phyloP scores from a whole-genome alignment of 768 basidiomycete genomes.

The Boletellus ananas region DNA sequence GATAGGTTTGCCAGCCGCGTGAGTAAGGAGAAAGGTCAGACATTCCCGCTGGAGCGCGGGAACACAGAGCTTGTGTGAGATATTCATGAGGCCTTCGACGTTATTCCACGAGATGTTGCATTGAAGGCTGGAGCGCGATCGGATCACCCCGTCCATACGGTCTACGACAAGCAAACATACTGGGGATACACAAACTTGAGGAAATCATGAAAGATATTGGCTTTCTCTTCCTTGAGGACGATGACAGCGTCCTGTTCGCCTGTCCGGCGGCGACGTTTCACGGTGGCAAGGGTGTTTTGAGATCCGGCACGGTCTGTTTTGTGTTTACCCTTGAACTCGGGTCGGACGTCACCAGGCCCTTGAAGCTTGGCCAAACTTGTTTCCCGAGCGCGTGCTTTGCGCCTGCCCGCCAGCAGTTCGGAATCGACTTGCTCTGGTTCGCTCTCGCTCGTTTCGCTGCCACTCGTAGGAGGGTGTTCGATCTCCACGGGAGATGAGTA shows the following conservation, averaged over 20 bases:
- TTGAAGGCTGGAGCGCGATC: slow-evolving; percentile 52
- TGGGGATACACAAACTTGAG: slow-evolving; percentile 92
- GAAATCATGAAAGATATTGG: slow-evolving; percentile 88
- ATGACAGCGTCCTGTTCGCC: slow-evolving; percentile 78
- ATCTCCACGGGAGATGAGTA: slow-evolving; percentile 40
- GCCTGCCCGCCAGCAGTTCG: slow-evolving; percentile 11
- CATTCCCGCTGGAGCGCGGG: slow-evolving; percentile 79
- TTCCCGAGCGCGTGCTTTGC: slow-evolving; percentile 41
- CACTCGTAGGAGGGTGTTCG: slow-evolving; percentile 34
- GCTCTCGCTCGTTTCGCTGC: slow-evolving; percentile 35
- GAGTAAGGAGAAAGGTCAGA: slow-evolving; percentile 82
- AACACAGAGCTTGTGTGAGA: slow-evolving; percentile 85
- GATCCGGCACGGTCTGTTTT: slow-evolving; percentile 16
- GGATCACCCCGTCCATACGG: not conserved
- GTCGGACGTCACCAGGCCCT: slow-evolving; percentile 26
- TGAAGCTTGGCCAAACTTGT: slow-evolving; percentile 62
- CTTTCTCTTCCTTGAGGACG: slow-evolving; percentile 86
- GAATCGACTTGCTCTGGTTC: slow-evolving; percentile 30
- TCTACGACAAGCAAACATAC: slow-evolving; percentile 41
- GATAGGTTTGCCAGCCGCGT: slow-evolving; percentile 89
- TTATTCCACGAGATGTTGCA: slow-evolving; percentile 96
- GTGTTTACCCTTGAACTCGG: slow-evolving; percentile 23
- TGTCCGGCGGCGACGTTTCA: slow-evolving; percentile 39
- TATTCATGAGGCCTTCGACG: slow-evolving; percentile 87
- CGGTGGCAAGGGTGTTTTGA: slow-evolving; percentile 37